phyloP scores from a whole-genome alignment of 1,284 basidiomycete species.

The Entoloma clypeatum region DNA sequence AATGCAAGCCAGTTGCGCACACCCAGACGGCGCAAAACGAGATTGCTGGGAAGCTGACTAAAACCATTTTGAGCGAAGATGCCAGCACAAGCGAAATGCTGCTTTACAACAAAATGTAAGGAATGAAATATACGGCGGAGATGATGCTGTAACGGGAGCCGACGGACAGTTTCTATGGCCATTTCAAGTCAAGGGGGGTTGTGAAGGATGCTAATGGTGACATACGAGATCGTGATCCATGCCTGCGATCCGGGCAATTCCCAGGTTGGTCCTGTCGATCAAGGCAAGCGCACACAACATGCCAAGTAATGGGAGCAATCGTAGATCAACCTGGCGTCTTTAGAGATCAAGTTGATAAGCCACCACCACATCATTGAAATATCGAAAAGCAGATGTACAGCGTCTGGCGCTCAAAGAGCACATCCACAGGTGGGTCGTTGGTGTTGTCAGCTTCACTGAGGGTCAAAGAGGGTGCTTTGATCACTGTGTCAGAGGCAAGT shows the following conservation, averaged over 20 bases:
- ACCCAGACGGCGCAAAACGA: constrained; percentile 38
- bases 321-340: constrained; percentile 40
- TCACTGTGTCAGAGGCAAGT: constrained; percentile 3
- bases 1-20: constrained; percentile 38
- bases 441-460: constrained; percentile 7
- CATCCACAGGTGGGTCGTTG: constrained; percentile 1
- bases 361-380: background rate
- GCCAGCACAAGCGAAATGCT: background rate
- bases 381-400: constrained; percentile 14
- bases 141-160: constrained; percentile 42
- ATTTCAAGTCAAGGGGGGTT: background rate
- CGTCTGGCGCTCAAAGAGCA: constrained; percentile 17
- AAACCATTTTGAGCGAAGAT: constrained; percentile 2
- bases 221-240: constrained; percentile 41
- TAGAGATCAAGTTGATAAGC: constrained; percentile 1
- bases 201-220: constrained; percentile 4
- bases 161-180: constrained; percentile 29
- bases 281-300: constrained; percentile 39
- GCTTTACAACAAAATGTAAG: constrained; percentile 43
- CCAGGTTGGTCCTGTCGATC: constrained; percentile 42
- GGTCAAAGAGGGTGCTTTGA: constrained; percentile 6
- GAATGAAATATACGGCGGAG: constrained; percentile 43
- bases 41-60: constrained; percentile 44
- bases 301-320: constrained; percentile 40
- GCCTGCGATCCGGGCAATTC: constrained; percentile 40